Conservation (phyloP, 805 yeast species). For the Hanseniaspora vineae region DNA sequence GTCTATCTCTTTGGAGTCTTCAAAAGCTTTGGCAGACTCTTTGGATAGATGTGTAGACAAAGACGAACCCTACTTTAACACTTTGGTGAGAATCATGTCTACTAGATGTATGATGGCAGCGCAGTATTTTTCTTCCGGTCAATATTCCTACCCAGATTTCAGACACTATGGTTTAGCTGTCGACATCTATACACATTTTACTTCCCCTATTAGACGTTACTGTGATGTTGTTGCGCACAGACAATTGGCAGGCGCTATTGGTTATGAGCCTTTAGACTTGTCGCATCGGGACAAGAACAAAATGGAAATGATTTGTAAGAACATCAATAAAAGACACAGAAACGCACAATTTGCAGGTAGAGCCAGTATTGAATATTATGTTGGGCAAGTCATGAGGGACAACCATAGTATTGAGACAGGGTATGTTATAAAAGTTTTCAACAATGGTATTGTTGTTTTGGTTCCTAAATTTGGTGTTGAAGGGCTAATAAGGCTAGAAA, state of each 20-base stretch:
- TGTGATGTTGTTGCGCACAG: slow-evolving; percentile 97
- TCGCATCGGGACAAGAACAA: slow-evolving; percentile 78
- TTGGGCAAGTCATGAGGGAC: slow-evolving; percentile 92
- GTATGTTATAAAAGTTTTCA: slow-evolving; percentile 80
- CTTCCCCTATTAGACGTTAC: slow-evolving; percentile 95
- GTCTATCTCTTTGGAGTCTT: slow-evolving; percentile 67
- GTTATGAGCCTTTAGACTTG: slow-evolving; percentile 72
- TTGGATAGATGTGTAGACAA: slow-evolving; percentile 78
- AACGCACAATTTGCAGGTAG: slow-evolving; percentile 99
- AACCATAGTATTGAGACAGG: slow-evolving; percentile 76
- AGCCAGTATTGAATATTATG: slow-evolving; percentile 94
- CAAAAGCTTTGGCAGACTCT: slow-evolving; percentile 87
- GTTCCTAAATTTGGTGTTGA: slow-evolving; percentile 96
- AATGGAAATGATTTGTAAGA: slow-evolving; percentile 79
- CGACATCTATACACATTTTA: slow-evolving; percentile 94
- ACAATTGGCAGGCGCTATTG: slow-evolving; percentile 96
- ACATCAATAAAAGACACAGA: slow-evolving; percentile 87
- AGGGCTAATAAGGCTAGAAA: slow-evolving; percentile 75
- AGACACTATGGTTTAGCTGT: slow-evolving; percentile 96
- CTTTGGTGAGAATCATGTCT: slow-evolving; percentile 88
- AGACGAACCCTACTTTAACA: slow-evolving; percentile 81
- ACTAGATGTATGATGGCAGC: slow-evolving; percentile 99
- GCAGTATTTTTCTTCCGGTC: slow-evolving; percentile 88
- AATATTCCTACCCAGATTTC: slow-evolving; percentile 80
- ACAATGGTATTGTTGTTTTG: slow-evolving; percentile 86